Conservation (phyloP, 768 basidiomycete species). For the Agaricus blazei region DNA sequence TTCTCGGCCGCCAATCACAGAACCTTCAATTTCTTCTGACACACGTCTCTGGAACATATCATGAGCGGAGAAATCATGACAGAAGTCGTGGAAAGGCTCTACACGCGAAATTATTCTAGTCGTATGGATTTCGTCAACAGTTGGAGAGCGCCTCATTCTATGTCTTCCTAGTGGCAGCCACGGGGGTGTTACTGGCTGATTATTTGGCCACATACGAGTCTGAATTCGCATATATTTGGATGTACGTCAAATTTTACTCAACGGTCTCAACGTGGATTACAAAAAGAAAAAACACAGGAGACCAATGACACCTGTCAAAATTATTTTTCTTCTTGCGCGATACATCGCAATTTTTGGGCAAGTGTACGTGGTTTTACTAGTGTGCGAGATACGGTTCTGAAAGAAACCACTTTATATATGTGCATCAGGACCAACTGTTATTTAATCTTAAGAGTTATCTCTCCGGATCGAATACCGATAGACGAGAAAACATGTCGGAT, state of each 20-base stretch:
- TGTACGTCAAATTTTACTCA: neutral
- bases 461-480: conserved; percentile 8
- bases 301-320: conserved; percentile 2
- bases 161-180: neutral
- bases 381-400: too few species aligned
- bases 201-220: neutral
- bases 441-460: neutral
- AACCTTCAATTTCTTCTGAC: too few species aligned
- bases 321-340: conserved; percentile 12
- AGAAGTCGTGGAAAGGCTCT: too few species aligned
- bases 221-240: conserved; percentile 5
- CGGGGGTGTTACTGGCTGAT: neutral
- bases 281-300: neutral
- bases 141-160: too few species aligned
- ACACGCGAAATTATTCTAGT: too few species aligned
- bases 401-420: too few species aligned
- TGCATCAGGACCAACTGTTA: neutral
- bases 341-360: conserved; percentile 15
- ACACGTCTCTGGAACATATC: too few species aligned
- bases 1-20: too few species aligned
- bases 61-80: too few species aligned
- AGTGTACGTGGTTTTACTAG: conserved; percentile 1
- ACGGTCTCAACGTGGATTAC: neutral
- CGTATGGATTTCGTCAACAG: too few species aligned
- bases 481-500: neutral